Percentiles rank a stretch among this genome's conserved stretches.
Conservation (phyloP, 73 alveolate genomes). For the Tetrahymena malaccensis region DNA sequence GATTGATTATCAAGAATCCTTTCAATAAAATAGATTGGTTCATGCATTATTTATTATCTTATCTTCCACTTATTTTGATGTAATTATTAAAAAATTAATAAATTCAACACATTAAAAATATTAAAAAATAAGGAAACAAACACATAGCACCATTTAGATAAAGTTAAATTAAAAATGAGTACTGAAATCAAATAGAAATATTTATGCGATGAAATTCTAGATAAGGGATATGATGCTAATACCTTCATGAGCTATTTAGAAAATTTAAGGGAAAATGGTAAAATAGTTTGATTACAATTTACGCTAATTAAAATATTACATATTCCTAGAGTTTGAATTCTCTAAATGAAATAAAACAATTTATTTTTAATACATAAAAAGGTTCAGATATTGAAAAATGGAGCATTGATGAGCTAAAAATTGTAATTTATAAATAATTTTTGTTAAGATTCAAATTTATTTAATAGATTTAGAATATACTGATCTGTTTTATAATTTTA, state of each 20-base stretch:
- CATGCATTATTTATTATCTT: not conserved
- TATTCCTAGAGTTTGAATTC: not conserved
- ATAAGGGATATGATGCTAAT: not conserved
- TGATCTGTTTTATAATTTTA: not conserved
- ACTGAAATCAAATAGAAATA: not conserved
- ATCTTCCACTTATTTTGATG: not conserved
- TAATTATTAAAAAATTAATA: too few species aligned
- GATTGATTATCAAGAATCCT: not conserved
- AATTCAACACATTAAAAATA: not conserved
- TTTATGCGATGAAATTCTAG: not conserved
- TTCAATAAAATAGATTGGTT: not conserved
- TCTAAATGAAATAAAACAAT: not conserved
- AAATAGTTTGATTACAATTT: not conserved
- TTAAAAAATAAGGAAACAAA: not conserved
- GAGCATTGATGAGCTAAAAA: not conserved
- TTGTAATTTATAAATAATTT: not conserved
- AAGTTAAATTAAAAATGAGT: not conserved
- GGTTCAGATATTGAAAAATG: not conserved
- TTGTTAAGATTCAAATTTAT: not conserved
- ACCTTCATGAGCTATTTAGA: not conserved
- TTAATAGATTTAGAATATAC: not conserved
- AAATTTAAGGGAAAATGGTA: not conserved
- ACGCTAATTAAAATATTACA: not conserved
- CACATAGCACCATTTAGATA: not conserved
- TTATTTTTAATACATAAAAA: not conserved